Conservation (phyloP, 2,329 filamentous ascomycete species). For the Colletotrichum gloeosporioides region DNA sequence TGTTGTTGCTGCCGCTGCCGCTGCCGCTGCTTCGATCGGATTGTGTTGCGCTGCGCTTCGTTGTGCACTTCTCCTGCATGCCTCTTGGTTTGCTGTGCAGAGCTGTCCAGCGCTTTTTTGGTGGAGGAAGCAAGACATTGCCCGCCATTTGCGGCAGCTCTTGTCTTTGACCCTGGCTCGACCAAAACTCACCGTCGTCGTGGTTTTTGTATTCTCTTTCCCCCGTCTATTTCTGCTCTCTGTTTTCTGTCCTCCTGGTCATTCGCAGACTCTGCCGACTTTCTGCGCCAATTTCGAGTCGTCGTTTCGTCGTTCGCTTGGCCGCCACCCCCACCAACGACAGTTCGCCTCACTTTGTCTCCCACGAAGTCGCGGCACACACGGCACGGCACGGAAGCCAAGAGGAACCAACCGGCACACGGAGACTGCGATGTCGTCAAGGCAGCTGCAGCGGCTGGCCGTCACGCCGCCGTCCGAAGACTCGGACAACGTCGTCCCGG, state of each 20-base stretch:
- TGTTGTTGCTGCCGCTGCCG: neutral
- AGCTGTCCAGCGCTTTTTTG: neutral
- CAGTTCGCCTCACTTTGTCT: neutral
- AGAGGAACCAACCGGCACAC: neutral
- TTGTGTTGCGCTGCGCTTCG: neutral
- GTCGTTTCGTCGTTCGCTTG: neutral
- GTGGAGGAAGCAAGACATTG: neutral
- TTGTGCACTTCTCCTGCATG: neutral
- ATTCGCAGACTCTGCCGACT: neutral
- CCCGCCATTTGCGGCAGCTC: neutral
- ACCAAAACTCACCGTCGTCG: neutral
- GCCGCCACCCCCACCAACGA: neutral
- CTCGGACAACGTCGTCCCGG: slow-evolving; percentile 14
- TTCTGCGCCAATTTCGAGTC: neutral
- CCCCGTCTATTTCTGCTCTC: neutral
- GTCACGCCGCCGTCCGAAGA: slow-evolving; percentile 20
- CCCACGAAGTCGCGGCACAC: neutral
- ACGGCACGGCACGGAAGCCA: neutral
- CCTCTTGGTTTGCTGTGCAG: neutral
- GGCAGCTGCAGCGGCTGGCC: slow-evolving; percentile 12
- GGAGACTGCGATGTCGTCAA: slow-evolving; percentile 6
- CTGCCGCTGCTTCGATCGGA: neutral
- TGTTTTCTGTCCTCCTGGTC: neutral
- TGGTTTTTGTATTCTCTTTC: neutral
- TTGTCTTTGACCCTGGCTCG: neutral